These are phyloP conservation scores for Mimosa bimucronata DNA, from an alignment of 306 rosid genomes.

Conservation along the genomic window DNA sequence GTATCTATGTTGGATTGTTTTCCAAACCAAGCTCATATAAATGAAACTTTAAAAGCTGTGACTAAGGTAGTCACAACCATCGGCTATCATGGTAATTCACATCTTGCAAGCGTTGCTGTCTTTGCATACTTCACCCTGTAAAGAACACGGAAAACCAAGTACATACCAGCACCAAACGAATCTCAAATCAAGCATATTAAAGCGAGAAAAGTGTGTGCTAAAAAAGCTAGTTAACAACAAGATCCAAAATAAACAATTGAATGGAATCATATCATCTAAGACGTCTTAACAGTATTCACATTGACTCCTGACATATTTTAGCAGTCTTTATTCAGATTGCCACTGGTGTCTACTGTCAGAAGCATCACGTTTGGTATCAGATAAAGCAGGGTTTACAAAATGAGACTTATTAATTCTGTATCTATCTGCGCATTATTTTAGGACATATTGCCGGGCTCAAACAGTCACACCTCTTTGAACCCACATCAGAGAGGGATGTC, in stretches of 20 bases:
- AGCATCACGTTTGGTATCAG: conserved; percentile 1
- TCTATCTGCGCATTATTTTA: conserved; percentile 2
- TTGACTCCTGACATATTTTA: conserved; percentile 16
- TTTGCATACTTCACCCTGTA: conserved; percentile 71
- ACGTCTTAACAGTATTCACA: conserved; percentile 14
- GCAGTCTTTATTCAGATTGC: background rate
- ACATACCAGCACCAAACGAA: conserved; percentile 17
- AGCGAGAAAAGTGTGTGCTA: conserved; percentile 8
- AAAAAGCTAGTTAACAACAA: background rate
- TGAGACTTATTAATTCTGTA: background rate
- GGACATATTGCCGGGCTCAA: conserved; percentile 9
- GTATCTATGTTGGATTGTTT: conserved; percentile 27
- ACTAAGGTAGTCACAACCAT: conserved; percentile 16
- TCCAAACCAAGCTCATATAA: conserved; percentile 13
- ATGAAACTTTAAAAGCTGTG: conserved; percentile 25
- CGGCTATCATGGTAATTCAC: conserved; percentile 39
- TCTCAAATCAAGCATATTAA: conserved; percentile 16
- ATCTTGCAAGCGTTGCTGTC: conserved; percentile 67
- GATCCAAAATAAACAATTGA: background rate
- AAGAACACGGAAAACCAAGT: conserved; percentile 11
- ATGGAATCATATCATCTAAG: conserved; percentile 32
- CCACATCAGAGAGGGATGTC: conserved; percentile 2
- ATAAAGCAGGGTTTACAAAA: background rate
- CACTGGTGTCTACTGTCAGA: conserved; percentile 8
- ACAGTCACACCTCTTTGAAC: background rate